Base-by-base conservation (phyloP, 1,139 yeast species). In the Kodamaea suecica region DNA sequence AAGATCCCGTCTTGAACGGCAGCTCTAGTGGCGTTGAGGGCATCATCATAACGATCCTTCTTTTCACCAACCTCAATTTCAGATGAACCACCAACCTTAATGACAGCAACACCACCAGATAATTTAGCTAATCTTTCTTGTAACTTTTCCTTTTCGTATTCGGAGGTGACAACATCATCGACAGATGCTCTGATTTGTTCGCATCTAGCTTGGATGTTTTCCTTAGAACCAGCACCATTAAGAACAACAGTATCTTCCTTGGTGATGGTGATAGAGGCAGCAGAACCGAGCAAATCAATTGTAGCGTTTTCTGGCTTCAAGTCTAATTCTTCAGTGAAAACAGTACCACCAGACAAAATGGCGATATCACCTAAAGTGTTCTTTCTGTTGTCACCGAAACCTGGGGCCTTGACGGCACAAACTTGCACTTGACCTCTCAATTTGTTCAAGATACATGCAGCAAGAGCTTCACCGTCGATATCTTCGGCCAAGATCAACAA, bases 11-110 rank as follows among this genome's bases (percentile, higher is more conserved):
- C 98, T 70, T 92, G 95, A 47, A 92, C 98, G 46, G 99, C 99
- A 50, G 99, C 98, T 73, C 98, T 88, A 40, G 98, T 94, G 41
- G 99, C 98, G 63, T 94, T 92, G 60, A 92, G 78, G 33, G 99
- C 98, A 72, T 92, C 99, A 55, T 94, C 98, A 61, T 90, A 94
- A 73, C 99, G 88, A 66, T 92, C 99, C 76, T 92, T 92, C 95
- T 92, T 94, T 76, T 92, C 99, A 60, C 97, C 95, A 50, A 92
- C 99, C 73, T 92, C 99, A 51, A 92, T 88, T 71, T 92, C 99
- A 17, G 96, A 87, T 36, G 98, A 68, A 52, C 99, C 99, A 63
- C 99, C 99, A 44, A 92, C 98, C 76, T 84, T 86, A 57, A 92
- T 76, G 49, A 94, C 98, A 46, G 99, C 99, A 61, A 92, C 98